Evolutionary conservation across 2,329 filamentous ascomycete genomes (phyloP), one percentile per base, ranked within the genome.

Genomic region (Orbilia brochopaga): DNA sequence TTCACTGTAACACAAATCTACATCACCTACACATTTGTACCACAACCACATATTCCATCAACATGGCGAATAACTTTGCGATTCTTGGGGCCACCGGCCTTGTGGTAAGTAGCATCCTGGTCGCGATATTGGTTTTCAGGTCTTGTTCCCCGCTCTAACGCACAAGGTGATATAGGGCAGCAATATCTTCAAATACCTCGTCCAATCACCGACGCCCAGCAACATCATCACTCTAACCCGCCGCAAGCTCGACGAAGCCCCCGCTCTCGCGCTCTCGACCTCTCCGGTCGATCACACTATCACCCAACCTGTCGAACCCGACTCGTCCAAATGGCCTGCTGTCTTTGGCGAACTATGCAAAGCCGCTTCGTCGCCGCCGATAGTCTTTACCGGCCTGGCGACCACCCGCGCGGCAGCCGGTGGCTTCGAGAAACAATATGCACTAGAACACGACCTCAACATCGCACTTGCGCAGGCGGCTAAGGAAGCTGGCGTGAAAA

Each of bases 391-490:
- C 1, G 86, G 86, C 0, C 84, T 97, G 0, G 93, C 88, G 66
- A 96, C 91, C 1, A 97, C 92, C 0, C 86, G 87, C 54, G 88
- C 83, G 0, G 83, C 84, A 11, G 92, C 91, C 0, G 92, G 92
- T 73, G 83, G 89, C 65, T 81, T 96, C 74, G 88, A 87, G 27
- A 87, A 88, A 73, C 93, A 97, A 81, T 89, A 91, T 81, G 90
- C 90, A 78, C 90, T 97, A 74, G 93, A 97, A 81, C 86, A 92
- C 78, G 91, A 94, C 77, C 83, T 96, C 50, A 96, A 96, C 80
- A 79, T 95, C 54, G 87, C 88, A 74, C 83, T 96, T 23, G 92
- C 90, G 2, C 84, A 85, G 72, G 87, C 89, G 0, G 91, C 92
- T 48, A 90, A 88, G 78, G 84, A 84, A 2, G 86, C 87, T 0